Evolutionary conservation across 805 yeast genomes (phyloP).

Genomic region (Pichia exigua): DNA sequence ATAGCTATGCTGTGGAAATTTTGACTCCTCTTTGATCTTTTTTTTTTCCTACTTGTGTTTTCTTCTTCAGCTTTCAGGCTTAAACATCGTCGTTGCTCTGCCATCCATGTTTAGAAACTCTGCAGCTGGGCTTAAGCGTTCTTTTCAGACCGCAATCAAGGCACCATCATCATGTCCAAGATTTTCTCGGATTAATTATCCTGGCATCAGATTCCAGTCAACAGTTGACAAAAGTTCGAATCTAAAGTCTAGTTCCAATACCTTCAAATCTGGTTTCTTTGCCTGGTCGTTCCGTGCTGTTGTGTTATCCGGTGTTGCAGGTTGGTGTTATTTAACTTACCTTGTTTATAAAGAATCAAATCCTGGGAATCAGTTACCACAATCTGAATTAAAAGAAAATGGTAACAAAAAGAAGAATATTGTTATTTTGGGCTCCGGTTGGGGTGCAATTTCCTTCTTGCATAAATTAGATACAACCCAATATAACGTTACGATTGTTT

Average conservation of each 20-base stretch:
- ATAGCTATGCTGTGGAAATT: no score
- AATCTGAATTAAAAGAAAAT: constrained; percentile 35
- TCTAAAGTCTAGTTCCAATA: background rate
- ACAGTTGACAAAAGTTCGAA: background rate
- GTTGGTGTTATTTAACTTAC: constrained; percentile 54
- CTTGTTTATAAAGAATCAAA: constrained; percentile 53
- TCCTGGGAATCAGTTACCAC: constrained; percentile 55
- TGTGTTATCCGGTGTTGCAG: constrained; percentile 41
- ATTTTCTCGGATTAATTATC: background rate
- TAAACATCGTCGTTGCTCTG: background rate
- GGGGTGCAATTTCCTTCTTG: constrained; percentile 87
- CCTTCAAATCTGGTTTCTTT: constrained; percentile 24
- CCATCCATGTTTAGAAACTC: background rate
- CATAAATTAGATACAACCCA: constrained; percentile 78
- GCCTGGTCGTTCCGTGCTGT: constrained; percentile 41
- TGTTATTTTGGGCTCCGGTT: constrained; percentile 82
- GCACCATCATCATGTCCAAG: background rate
- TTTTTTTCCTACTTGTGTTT: no score
- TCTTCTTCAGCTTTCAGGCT: background rate
- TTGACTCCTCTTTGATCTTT: background rate
- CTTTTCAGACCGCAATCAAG: background rate
- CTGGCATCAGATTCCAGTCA: background rate
- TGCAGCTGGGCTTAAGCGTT: background rate
- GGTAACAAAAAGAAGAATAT: constrained; percentile 64
- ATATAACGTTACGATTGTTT: constrained; percentile 82